Base-by-base conservation (phyloP, 768 basidiomycete species). In the Hygrophoropsis aurantiaca region DNA sequence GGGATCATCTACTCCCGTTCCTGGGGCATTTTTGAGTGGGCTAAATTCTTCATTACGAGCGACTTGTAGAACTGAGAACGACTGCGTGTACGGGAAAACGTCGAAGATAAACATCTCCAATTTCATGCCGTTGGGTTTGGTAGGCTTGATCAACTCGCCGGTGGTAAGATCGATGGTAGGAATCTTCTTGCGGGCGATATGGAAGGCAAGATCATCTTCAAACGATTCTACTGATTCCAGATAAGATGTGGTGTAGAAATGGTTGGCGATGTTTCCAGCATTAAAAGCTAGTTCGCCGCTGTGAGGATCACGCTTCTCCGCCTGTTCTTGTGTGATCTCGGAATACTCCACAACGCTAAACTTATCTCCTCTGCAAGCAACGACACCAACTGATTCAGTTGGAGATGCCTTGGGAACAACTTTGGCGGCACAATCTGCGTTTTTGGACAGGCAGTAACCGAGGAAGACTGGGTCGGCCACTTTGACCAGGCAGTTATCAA, bases 71-170 rank as follows among this genome's bases (percentile, higher is more conserved):
- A 97, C 91, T 23, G 87, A 82, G 54, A 94, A 92, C 42, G 68
- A 74, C 60, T 83, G 66, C 21, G 93, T 92, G 70, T 81, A 91
- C 1, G 94, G 94, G 76, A 99, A 97, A 37, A 99, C 97, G 69
- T 99, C 97, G 60, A 99, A 99, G 25, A 99, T 89, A 70, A 99
- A 99, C 73, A 94, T 74, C 69, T 99, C 97, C 52, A 99, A 82
- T 72, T 99, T 99, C 91, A 98, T 95, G 51, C 97, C 97, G 65
- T 99, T 98, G n/a, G 93, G 90, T 61, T 85, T 84, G 52, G 70
- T 66, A 2, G 97, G 94, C 62, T 94, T 94, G 62, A 94, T 67
- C 4, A 59, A 20, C 51, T 82, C 73, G 16, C 90, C 94, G 11
- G 79, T 77, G 46, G 76, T 59, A 49, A 91, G 58, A 61, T 91